A percentile compares a stretch with the other conserved stretches of the same genome.
These are phyloP conservation scores for Coemansia sp. DNA, from an alignment of 192 early-diverging fungal species.

Conservation along the genomic window DNA sequence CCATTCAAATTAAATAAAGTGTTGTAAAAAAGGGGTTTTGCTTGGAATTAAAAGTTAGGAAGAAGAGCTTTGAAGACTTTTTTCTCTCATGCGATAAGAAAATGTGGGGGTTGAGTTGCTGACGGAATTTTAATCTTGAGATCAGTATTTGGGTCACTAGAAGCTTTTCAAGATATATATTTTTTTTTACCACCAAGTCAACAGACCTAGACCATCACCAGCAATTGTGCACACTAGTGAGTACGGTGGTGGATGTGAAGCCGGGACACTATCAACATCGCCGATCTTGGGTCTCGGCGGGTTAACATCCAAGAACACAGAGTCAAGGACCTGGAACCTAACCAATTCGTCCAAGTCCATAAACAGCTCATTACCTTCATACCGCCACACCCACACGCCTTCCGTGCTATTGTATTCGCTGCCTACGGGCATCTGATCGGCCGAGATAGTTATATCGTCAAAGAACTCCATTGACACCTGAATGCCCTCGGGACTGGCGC, in stretches of 20 bases:
- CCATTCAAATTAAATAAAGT: constrained; percentile 26
- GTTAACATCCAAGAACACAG: constrained; percentile 76
- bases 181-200: constrained; percentile 68
- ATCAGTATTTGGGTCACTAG: not conserved
- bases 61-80: not conserved
- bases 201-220: constrained; percentile 70
- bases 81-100: not conserved
- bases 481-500: constrained; percentile 67
- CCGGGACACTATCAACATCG: constrained; percentile 26
- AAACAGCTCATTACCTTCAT: constrained; percentile 75
- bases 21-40: not conserved
- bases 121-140: constrained; percentile 3
- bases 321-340: constrained; percentile 75
- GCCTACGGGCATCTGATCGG: constrained; percentile 62
- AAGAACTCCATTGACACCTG: constrained; percentile 87
- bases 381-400: constrained; percentile 88
- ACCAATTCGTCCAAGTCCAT: constrained; percentile 83
- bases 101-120: not conserved
- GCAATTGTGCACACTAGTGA: constrained; percentile 62
- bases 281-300: constrained; percentile 55
- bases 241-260: constrained; percentile 36
- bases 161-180: not conserved
- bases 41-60: not conserved
- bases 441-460: constrained; percentile 87
- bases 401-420: constrained; percentile 71